phyloP scores from a whole-genome alignment of 78 protist species.

The Andalucia godoyi region DNA sequence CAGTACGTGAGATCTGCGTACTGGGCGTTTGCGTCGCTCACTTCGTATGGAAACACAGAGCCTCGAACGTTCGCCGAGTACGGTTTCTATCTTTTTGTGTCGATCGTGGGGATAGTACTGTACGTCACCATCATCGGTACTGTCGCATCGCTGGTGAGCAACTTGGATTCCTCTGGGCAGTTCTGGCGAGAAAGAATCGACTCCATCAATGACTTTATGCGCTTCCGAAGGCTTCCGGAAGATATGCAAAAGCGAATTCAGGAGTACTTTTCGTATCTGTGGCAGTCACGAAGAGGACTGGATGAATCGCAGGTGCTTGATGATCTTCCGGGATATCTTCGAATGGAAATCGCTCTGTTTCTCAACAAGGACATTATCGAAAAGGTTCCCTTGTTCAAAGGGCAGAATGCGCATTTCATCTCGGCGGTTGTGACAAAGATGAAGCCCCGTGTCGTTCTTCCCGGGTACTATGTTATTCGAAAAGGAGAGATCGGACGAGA shows the following conservation, averaged over 20 bases:
- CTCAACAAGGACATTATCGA: slow-evolving; percentile 8
- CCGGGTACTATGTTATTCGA: neutral
- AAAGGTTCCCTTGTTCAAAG: slow-evolving; percentile 7
- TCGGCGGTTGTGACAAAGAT: neutral
- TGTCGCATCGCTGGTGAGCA: slow-evolving; percentile 2
- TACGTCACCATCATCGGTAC: slow-evolving; percentile 10
- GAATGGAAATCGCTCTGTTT: neutral
- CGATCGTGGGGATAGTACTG: slow-evolving; percentile 1
- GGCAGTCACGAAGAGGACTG: slow-evolving; percentile 6
- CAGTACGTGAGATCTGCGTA: neutral
- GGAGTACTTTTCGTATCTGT: slow-evolving; percentile 8
- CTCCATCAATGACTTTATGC: neutral
- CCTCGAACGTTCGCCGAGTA: no score
- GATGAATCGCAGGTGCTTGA: neutral
- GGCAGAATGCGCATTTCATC: slow-evolving; percentile 3
- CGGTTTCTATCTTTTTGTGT: neutral
- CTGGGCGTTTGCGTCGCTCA: slow-evolving; percentile 8
- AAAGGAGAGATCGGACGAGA: slow-evolving; percentile 11
- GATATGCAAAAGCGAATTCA: neutral
- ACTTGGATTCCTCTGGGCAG: neutral
- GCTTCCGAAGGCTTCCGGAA: neutral
- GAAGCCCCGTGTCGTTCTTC: neutral
- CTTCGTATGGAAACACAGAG: no score
- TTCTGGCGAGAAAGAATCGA: neutral
- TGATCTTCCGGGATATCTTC: slow-evolving; percentile 8